Percentiles rank a stretch among this genome's conserved stretches.
Evolutionary conservation across 208 protist species (phyloP).

Genomic region (Trypanosoma mega): DNA sequence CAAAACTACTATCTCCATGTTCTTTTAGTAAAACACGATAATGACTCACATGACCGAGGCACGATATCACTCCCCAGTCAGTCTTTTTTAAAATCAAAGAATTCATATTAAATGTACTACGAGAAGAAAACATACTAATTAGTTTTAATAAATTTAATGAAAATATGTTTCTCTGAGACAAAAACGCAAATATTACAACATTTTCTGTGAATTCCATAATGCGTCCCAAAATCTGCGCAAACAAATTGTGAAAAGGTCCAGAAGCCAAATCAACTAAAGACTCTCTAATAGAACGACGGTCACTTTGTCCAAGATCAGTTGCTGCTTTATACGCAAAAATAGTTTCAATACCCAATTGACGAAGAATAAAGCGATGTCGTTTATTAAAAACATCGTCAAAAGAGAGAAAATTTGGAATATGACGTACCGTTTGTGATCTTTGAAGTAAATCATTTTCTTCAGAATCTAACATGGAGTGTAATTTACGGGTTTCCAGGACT

Average conservation of each 20-base stretch:
- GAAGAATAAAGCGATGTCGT: slow-evolving; percentile 48
- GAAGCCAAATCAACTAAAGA: slow-evolving; percentile 25
- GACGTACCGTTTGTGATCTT: slow-evolving; percentile 3
- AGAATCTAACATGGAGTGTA: slow-evolving; percentile 4
- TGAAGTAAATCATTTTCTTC: slow-evolving; percentile 20
- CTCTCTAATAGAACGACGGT: slow-evolving; percentile 9
- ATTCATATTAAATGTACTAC: not conserved
- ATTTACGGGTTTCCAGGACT: not conserved
- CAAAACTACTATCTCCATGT: slow-evolving; percentile 10
- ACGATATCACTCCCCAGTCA: slow-evolving; percentile 6
- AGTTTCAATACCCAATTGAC: slow-evolving; percentile 67
- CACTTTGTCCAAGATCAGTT: slow-evolving; percentile 26
- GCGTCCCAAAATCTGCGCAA: slow-evolving; percentile 18
- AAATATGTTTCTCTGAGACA: slow-evolving; percentile 9
- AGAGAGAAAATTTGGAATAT: slow-evolving; percentile 22
- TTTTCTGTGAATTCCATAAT: slow-evolving; percentile 27
- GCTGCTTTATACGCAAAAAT: slow-evolving; percentile 59
- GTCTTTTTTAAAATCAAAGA: not conserved
- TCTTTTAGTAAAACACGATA: slow-evolving; percentile 20
- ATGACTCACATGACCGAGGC: slow-evolving; percentile 7
- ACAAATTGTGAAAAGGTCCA: slow-evolving; percentile 23
- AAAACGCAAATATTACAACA: slow-evolving; percentile 22
- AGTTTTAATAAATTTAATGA: not conserved
- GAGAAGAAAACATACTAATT: not conserved
- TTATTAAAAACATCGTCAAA: slow-evolving; percentile 30